Evolutionary conservation across 1,284 basidiomycete genomes (phyloP), one percentile per base, ranked within the genome.

Genomic region (Thelephora terrestris): DNA sequence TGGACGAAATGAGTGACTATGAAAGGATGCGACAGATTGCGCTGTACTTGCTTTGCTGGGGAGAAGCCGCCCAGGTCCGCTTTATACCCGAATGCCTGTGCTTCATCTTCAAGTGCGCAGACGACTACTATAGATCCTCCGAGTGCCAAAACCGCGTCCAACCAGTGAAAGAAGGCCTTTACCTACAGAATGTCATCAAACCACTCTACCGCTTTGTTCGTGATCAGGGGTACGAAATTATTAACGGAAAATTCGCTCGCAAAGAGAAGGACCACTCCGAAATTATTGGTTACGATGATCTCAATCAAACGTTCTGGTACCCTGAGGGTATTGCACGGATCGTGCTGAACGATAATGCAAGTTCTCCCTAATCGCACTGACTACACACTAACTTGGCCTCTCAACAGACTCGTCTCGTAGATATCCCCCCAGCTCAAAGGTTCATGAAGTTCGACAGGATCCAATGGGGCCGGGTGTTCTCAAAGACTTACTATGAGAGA

Each of bases 81-180:
- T 99, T 98, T 67, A 81, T 92, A 38, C 95, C 96, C 21, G 95
- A 99, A 66, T 95, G 91, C 61, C 70, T 98, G 48, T 97, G 93
- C 70, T 99, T 97, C 77, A 96, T 99, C 69, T 99, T 99, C 87
- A 98, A 99, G 73, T 99, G 96, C 62, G 96, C 95, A 21, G 95
- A 99, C 65, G 95, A 99, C 69, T 99, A 98, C 69, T 99, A 99
- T 68, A 93, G 95, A 43, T 95, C 91, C 16, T 85, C 94, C n/a
- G 96, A 99, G 64, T 99, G 96, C 62, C 96, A 99, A 68, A 91
- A 83, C 65, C 76, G 92, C 49, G 74, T 92, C 50, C 95, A 98
- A 52, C 83, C 94, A 0, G 92, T 98, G 0, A 91, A 93, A 0
- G 96, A 99, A 60, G 96, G 95, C 1, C 73, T 98, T 16, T 99